Evolutionary conservation across 177 flowering plant species (phyloP).

Genomic region (Telopea speciosissima): DNA sequence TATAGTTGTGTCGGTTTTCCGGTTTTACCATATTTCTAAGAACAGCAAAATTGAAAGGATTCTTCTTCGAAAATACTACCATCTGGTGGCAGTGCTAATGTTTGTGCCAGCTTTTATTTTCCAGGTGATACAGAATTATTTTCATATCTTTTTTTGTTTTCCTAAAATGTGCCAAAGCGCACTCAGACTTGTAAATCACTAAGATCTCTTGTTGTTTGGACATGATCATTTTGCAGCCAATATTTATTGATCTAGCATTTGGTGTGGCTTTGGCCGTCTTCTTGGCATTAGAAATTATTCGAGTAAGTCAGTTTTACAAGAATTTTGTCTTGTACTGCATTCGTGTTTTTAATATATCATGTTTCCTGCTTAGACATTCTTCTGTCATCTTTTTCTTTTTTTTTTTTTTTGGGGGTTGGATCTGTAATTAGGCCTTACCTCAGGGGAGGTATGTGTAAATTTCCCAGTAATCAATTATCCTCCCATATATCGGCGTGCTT

Average conservation of each 20-base stretch:
- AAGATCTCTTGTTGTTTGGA: slow-evolving; percentile 1
- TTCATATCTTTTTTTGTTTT: background rate
- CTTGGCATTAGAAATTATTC: slow-evolving; percentile 75
- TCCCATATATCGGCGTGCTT: too few species aligned
- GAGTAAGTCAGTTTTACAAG: slow-evolving; percentile 47
- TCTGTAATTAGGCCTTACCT: too few species aligned
- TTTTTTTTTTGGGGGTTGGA: too few species aligned
- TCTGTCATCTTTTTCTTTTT: too few species aligned
- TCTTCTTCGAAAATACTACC: slow-evolving; percentile 94
- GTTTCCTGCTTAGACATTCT: background rate
- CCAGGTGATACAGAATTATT: slow-evolving; percentile 44
- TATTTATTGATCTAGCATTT: slow-evolving; percentile 84
- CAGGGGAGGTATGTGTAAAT: too few species aligned
- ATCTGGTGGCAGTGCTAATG: slow-evolving; percentile 89
- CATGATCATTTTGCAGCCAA: slow-evolving; percentile 48
- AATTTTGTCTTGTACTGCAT: slow-evolving; percentile 1
- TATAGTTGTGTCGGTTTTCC: slow-evolving; percentile 58
- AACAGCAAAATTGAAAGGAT: slow-evolving; percentile 85
- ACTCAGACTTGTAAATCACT: background rate
- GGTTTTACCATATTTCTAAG: slow-evolving; percentile 83
- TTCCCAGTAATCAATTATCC: too few species aligned
- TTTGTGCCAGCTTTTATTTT: slow-evolving; percentile 84
- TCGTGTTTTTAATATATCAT: background rate
- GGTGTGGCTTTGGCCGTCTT: slow-evolving; percentile 95
- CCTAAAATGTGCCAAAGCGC: background rate